phyloP scores from a whole-genome alignment of 208 protist species.

The Acanthamoeba healyi region DNA sequence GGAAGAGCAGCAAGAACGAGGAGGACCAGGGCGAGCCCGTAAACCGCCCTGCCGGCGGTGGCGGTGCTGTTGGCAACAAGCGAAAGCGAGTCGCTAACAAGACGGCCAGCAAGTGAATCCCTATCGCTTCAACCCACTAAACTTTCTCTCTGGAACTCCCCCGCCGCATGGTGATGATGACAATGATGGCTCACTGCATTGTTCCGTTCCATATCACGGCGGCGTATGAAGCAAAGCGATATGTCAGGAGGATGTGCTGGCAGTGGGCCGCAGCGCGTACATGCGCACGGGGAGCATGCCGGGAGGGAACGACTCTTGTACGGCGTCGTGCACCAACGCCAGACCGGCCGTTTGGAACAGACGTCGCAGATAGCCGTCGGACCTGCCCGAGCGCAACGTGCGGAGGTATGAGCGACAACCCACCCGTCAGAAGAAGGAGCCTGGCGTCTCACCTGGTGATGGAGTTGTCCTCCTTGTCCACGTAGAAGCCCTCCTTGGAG shows the following conservation, averaged over 20 bases:
- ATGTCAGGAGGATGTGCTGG: background rate
- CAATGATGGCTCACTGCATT: no score
- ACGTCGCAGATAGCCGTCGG: conserved; percentile 77
- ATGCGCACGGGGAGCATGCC: conserved; percentile 82
- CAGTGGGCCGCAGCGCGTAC: conserved; percentile 76
- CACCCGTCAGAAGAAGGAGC: no score
- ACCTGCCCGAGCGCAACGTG: background rate
- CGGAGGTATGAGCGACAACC: background rate
- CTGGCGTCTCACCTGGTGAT: conserved; percentile 73
- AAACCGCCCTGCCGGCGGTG: background rate
- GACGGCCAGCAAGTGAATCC: background rate
- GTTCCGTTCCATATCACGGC: no score
- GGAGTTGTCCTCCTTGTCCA: conserved; percentile 84
- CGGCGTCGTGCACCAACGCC: conserved; percentile 53
- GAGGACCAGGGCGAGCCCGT: conserved; percentile 61
- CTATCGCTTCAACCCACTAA: background rate
- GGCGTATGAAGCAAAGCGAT: background rate
- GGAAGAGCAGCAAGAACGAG: background rate
- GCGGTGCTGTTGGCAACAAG: background rate
- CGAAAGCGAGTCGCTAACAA: background rate
- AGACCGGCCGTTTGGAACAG: conserved; percentile 77
- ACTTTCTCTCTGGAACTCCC: background rate
- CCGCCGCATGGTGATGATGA: background rate
- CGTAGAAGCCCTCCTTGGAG: conserved; percentile 76
- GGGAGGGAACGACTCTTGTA: conserved; percentile 85